Percentiles rank a stretch among this genome's conserved stretches.
Conservation (phyloP, 768 basidiomycete species). For the Calocera viscosa region DNA sequence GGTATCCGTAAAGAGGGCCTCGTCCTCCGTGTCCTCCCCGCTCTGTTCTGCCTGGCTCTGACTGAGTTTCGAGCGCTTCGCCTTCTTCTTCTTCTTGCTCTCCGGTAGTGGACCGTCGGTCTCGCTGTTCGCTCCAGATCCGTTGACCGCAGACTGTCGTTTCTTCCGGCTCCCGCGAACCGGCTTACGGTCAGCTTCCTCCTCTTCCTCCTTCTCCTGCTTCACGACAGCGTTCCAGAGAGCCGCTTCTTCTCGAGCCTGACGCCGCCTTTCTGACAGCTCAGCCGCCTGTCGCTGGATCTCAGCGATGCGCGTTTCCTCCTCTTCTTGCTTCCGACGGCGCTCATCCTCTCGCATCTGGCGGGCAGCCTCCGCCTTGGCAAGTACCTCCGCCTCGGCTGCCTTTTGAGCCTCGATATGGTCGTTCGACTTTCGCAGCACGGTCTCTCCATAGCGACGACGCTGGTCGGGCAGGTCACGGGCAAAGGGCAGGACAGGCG, state of each 20-base stretch:
- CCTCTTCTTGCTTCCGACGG: constrained; percentile 47
- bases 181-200: constrained; percentile 37
- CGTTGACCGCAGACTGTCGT: constrained; percentile 41
- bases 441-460: constrained; percentile 74
- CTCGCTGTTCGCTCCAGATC: constrained; percentile 17
- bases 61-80: constrained; percentile 47
- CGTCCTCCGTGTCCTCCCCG: constrained; percentile 52
- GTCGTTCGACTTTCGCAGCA: constrained; percentile 69
- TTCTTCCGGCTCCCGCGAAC: constrained; percentile 9
- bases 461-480: constrained; percentile 81
- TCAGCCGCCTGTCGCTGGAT: constrained; percentile 58
- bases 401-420: constrained; percentile 61
- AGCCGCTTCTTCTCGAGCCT: constrained; percentile 64
- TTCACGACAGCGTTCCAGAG: constrained; percentile 61
- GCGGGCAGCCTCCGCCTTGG: constrained; percentile 64
- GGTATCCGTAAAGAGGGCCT: constrained; percentile 56
- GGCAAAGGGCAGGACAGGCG: constrained; percentile 63
- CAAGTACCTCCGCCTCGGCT: constrained; percentile 56
- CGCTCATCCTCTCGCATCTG: constrained; percentile 69
- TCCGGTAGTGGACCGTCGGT: constrained; percentile 25
- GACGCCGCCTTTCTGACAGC: constrained; percentile 64
- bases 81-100: constrained; percentile 63
- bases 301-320: constrained; percentile 56
- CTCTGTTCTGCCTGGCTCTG: constrained; percentile 22
- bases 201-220: constrained; percentile 68